phyloP scores from a whole-genome alignment of 2,329 filamentous ascomycete genomes.

The Calycina marina region DNA sequence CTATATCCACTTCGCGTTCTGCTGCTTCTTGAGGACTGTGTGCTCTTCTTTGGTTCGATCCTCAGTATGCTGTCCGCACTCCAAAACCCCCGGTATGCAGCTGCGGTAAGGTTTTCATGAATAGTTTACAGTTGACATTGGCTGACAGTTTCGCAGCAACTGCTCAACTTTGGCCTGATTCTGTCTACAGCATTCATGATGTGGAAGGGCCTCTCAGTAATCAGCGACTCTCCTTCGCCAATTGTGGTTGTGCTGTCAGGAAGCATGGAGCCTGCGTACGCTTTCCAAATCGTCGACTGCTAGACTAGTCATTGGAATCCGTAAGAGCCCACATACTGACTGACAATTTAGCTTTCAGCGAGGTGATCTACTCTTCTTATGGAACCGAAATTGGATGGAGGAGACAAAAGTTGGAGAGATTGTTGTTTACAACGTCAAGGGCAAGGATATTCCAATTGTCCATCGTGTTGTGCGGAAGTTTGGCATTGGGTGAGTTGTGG shows the following conservation, averaged over 20 bases:
- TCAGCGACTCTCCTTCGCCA: constrained; percentile 42
- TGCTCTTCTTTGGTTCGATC: no score
- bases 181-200: constrained; percentile 63
- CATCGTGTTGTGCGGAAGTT: constrained; percentile 76
- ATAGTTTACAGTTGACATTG: no score
- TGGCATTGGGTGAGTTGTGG: constrained; percentile 34
- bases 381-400: constrained; percentile 36
- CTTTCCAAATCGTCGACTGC: no score
- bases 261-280: constrained; percentile 45
- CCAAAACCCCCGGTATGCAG: constrained; percentile 48
- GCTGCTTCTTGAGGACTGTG: no score
- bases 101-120: no score
- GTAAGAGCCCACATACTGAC: no score
- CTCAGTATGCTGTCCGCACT: constrained; percentile 45
- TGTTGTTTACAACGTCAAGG: constrained; percentile 61
- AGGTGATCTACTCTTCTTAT: constrained; percentile 42
- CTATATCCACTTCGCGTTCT: no score
- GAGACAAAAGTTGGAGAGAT: constrained; percentile 57
- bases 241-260: constrained; percentile 48
- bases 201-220: constrained; percentile 55
- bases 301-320: no score
- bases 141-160: no score
- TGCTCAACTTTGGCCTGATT: constrained; percentile 60
- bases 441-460: constrained; percentile 95
- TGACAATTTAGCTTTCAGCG: no score